Conservation (phyloP, 2,329 filamentous ascomycete genomes). For the Xylaria polymorpha region DNA sequence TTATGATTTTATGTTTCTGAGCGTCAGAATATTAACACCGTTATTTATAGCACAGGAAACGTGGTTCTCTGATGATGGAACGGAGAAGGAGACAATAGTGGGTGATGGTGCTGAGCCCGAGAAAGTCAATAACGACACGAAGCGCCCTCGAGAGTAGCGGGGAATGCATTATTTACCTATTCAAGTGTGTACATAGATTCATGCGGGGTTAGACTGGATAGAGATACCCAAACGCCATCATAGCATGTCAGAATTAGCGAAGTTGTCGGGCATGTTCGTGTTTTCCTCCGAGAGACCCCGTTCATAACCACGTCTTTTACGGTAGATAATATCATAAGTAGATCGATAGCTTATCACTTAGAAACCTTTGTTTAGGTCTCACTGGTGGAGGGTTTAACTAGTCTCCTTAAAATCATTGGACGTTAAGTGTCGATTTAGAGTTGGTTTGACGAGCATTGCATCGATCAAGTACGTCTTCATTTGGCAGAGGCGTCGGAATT, state of each 20-base stretch:
- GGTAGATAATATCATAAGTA: neutral
- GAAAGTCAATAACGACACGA: neutral
- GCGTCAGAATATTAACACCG: constrained; percentile 4
- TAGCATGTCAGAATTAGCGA: neutral
- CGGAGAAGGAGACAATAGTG: constrained; percentile 22
- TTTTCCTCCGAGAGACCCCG: neutral
- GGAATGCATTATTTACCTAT: neutral
- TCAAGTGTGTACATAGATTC: constrained; percentile 9
- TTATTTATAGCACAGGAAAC: constrained; percentile 37
- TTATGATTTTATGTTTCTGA: neutral
- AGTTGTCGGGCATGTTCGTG: neutral
- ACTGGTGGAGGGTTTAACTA: neutral
- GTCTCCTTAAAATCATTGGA: neutral
- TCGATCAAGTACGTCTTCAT: neutral
- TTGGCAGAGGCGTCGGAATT: neutral
- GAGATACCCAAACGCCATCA: constrained; percentile 19
- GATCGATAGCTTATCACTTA: neutral
- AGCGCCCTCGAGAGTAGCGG: constrained; percentile 2
- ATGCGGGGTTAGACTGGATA: constrained; percentile 4
- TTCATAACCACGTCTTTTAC: neutral
- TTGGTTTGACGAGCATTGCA: neutral
- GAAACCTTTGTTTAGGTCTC: neutral
- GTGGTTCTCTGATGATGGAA: constrained; percentile 30
- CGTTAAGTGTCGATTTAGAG: too few relatives aligned
- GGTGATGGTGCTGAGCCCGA: neutral